phyloP scores from a whole-genome alignment of 495 filamentous ascomycete species.

The Lophiostoma macrostomum region DNA sequence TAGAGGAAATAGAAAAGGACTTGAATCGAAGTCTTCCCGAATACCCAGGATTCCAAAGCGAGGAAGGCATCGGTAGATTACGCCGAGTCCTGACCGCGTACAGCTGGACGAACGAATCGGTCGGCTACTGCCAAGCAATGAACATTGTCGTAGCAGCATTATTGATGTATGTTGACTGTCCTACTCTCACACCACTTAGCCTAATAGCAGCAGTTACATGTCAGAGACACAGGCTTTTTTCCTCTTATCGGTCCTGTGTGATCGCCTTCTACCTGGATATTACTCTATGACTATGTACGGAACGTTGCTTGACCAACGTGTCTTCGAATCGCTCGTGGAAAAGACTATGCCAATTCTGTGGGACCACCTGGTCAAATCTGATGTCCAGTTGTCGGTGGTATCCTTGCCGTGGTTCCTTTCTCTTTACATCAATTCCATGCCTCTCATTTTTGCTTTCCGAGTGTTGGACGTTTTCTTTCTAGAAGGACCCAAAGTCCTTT shows the following conservation, averaged over 20 bases:
- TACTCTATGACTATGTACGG: conserved; percentile 99
- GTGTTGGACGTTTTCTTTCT: conserved; percentile 98
- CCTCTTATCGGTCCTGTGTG: conserved; percentile 85
- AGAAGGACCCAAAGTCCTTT: conserved; percentile 94
- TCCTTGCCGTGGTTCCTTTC: conserved; percentile 98
- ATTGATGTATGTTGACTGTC: conserved; percentile 77
- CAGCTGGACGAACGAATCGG: conserved; percentile 90
- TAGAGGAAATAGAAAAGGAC: conserved; percentile 98
- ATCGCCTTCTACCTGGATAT: conserved; percentile 90
- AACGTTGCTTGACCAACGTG: conserved; percentile 90
- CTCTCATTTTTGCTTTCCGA: conserved; percentile 91
- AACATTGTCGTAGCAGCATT: conserved; percentile 97
- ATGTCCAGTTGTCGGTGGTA: conserved; percentile 97
- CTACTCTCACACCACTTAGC: no score
- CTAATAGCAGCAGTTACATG: conserved; percentile 66
- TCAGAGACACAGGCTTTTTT: conserved; percentile 96
- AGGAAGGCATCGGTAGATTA: conserved; percentile 88
- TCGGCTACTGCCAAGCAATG: conserved; percentile 99
- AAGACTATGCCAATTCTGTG: conserved; percentile 98
- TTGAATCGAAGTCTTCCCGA: conserved; percentile 93
- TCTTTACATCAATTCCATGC: conserved; percentile 99
- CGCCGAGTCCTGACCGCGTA: conserved; percentile 91
- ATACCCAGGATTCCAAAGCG: conserved; percentile 94
- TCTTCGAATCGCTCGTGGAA: conserved; percentile 95
- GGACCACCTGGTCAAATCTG: conserved; percentile 92